phyloP scores from a whole-genome alignment of 495 filamentous ascomycete species.

The Penicillium daleae region DNA sequence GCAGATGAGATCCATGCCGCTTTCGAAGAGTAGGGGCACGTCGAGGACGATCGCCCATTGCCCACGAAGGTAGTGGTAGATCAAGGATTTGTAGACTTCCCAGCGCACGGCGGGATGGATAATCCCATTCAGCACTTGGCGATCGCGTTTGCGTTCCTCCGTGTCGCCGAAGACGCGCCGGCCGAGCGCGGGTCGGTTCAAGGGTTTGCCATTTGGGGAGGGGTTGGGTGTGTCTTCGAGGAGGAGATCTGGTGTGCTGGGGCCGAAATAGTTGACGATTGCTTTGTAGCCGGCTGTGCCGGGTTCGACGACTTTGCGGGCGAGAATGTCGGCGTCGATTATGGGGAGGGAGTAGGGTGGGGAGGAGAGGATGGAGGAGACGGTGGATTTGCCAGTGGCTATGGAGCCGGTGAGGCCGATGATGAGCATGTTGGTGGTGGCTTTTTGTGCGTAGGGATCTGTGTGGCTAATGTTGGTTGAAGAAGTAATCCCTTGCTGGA shows the following conservation, averaged over 20 bases:
- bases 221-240: conserved; percentile 43
- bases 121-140: conserved; percentile 80
- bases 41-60: conserved; percentile 90
- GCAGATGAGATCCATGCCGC: conserved; percentile 77
- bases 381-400: conserved; percentile 97
- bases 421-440: conserved; percentile 70
- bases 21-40: conserved; percentile 89
- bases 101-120: conserved; percentile 83
- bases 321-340: conserved; percentile 92
- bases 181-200: conserved; percentile 87
- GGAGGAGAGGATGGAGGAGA: conserved; percentile 76
- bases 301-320: conserved; percentile 88
- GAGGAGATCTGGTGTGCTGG: conserved; percentile 83
- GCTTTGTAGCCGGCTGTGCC: conserved; percentile 79
- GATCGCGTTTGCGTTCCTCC: conserved; percentile 64
- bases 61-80: conserved; percentile 68
- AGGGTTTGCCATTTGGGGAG: conserved; percentile 60
- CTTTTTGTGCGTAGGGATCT: background rate
- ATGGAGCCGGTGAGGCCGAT: conserved; percentile 97
- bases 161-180: conserved; percentile 79
- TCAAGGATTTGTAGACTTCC: conserved; percentile 71
- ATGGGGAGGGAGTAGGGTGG: conserved; percentile 86
- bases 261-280: conserved; percentile 77
- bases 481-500: background rate
- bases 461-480: background rate